Percentiles rank a stretch among this genome's conserved stretches.
phyloP scores from a whole-genome alignment of 2,329 filamentous ascomycete genomes.

The Chrysosphaeria jannelii region DNA sequence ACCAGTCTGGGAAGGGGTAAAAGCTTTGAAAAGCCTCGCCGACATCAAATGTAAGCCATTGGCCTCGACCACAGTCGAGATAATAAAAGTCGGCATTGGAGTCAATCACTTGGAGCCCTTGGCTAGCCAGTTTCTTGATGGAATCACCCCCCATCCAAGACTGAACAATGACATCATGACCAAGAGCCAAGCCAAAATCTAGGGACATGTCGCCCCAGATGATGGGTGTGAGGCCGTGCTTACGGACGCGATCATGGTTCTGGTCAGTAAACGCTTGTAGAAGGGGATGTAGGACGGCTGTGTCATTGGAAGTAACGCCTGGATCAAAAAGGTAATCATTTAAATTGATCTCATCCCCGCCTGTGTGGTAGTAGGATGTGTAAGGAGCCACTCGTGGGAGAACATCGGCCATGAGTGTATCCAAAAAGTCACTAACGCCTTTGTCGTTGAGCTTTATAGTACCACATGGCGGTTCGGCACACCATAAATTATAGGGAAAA shows the following conservation, averaged over 20 bases:
- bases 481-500: slow-evolving; percentile 25
- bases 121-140: slow-evolving; percentile 25
- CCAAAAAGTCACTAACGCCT: slow-evolving; percentile 38
- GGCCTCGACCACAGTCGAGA: slow-evolving; percentile 54
- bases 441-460: slow-evolving; percentile 49
- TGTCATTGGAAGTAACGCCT: slow-evolving; percentile 34
- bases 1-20: slow-evolving; percentile 60
- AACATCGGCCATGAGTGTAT: slow-evolving; percentile 43
- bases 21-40: slow-evolving; percentile 17
- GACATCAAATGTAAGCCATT: slow-evolving; percentile 44
- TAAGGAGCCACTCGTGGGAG: slow-evolving; percentile 41
- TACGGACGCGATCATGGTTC: slow-evolving; percentile 32
- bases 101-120: slow-evolving; percentile 40
- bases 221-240: slow-evolving; percentile 35
- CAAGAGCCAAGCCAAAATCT: slow-evolving; percentile 47
- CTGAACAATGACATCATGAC: slow-evolving; percentile 44
- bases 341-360: slow-evolving; percentile 62
- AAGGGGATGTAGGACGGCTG: slow-evolving; percentile 35
- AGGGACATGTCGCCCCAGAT: slow-evolving; percentile 75
- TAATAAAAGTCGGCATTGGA: slow-evolving; percentile 62
- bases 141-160: slow-evolving; percentile 39
- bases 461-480: slow-evolving; percentile 31
- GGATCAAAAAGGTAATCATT: slow-evolving; percentile 47
- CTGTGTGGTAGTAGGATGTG: slow-evolving; percentile 53
- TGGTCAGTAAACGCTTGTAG: slow-evolving; percentile 50